A percentile compares a stretch with the other conserved stretches of the same genome.
phyloP scores from a whole-genome alignment of 2,329 filamentous ascomycete species.

The Diaporthe vexans region DNA sequence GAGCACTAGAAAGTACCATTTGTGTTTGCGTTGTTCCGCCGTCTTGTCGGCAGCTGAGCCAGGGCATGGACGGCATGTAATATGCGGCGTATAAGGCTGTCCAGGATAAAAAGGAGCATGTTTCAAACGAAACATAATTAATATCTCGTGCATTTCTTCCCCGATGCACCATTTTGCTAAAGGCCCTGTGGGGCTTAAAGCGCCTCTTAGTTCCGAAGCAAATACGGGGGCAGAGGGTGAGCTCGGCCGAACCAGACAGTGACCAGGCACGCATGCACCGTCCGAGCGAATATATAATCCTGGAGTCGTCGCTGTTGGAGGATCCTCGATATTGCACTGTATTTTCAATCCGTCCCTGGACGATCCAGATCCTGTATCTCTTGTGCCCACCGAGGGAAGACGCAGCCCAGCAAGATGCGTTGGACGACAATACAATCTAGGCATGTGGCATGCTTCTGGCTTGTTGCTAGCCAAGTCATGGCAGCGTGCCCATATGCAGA shows the following conservation, averaged over 20 bases:
- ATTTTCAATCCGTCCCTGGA: neutral
- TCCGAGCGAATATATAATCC: constrained; percentile 5
- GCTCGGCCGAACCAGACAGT: constrained; percentile 13
- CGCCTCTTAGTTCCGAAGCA: constrained; percentile 7
- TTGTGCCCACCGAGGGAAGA: neutral
- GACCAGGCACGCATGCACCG: neutral
- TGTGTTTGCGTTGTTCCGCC: too few relatives aligned
- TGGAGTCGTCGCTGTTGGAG: neutral
- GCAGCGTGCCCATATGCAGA: constrained; percentile 37
- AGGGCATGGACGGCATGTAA: neutral
- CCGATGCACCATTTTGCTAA: neutral
- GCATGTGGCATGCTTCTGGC: constrained; percentile 26
- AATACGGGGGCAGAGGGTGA: neutral
- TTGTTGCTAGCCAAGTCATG: constrained; percentile 29
- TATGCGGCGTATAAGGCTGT: neutral
- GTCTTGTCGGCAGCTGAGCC: too few relatives aligned
- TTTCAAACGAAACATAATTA: neutral
- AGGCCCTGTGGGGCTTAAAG: neutral
- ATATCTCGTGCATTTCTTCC: neutral
- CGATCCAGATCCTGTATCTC: neutral
- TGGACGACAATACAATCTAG: constrained; percentile 5
- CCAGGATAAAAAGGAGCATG: neutral
- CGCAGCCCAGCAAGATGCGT: constrained; percentile 9
- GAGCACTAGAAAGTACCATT: too few relatives aligned
- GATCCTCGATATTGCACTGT: neutral